Evolutionary conservation across 176 grass and related monocot genomes (phyloP), one percentile per base, ranked within the genome.

Genomic region (Oryza meyeriana): DNA sequence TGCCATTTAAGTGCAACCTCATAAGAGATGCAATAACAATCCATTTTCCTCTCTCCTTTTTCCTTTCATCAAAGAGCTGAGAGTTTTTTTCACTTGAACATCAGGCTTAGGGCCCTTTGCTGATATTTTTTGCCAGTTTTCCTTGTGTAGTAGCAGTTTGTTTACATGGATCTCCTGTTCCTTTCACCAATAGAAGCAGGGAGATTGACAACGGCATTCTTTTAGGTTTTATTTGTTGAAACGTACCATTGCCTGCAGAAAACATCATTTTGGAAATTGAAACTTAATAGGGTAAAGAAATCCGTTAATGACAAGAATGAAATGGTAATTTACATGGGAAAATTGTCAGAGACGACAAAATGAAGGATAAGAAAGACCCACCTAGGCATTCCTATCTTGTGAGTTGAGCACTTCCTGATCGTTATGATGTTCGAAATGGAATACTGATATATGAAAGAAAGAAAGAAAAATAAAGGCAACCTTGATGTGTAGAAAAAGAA

Each of bases 151-250:
- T 48, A 52, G 84, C n/a, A 75, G 29, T 74, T 48, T 48, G 50
- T 79, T 25, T 50, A 74, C 31, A 79, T 86, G 75, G 75, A 79
- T 86, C 79, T 69, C 84, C 68, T 79, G 79, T 67, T 83, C 62
- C 78, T 66, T 76, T 59, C 61, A 83, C 68, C 69, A 83, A 79
- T 63, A 83, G 84, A 86, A 90, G 79, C 62, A 75, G 20, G 0
- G 32, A 70, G 76, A 66, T 41, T 78, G 55, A 30, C 38, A 62
- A 22, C 78, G 18, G 33, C 30, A 79, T 50, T 10, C 9, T 83
- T 79, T 62, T 27, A 32, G 30, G 9, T 25, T 59, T 59, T 59
- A 25, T 6, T 12, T 67, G 79, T 83, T 86, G 45, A 78, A 59
- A 58, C 69, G 71, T 17, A 83, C 63, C 61, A 78, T 78, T 17